These are phyloP conservation scores for Ceriops decandra DNA, from an alignment of 345 rosid species.

Conservation along the genomic window DNA sequence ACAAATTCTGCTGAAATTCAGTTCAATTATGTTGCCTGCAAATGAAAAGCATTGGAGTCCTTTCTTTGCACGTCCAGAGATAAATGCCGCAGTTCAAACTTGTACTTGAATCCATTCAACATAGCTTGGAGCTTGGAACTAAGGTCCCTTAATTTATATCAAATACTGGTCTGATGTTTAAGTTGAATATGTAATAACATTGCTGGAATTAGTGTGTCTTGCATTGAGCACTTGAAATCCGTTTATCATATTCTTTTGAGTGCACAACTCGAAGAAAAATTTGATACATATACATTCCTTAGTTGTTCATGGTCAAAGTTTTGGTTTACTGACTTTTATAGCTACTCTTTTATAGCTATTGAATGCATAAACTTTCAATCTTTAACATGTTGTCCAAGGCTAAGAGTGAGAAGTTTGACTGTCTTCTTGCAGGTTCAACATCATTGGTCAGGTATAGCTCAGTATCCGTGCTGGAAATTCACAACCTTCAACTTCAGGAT, in stretches of 20 bases:
- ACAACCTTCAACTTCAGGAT: background rate
- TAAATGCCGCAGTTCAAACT: background rate
- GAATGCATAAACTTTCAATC: background rate
- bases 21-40: background rate
- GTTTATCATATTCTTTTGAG: background rate
- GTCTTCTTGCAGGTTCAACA: conserved; percentile 79
- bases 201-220: background rate
- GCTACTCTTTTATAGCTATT: background rate
- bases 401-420: conserved; percentile 16
- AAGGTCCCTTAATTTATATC: background rate
- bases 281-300: background rate
- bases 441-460: conserved; percentile 76
- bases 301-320: background rate
- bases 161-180: background rate
- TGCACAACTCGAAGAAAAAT: background rate
- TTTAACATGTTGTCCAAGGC: conserved; percentile 8
- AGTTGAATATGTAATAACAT: background rate
- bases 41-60: background rate
- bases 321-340: background rate
- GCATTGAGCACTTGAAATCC: background rate
- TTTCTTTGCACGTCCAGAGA: background rate
- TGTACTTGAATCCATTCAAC: background rate
- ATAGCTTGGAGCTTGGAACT: background rate
- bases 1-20: background rate
- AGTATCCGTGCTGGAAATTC: conserved; percentile 9